Conservation (phyloP, 441 rosid genomes). For the Biscutella auriculata region DNA sequence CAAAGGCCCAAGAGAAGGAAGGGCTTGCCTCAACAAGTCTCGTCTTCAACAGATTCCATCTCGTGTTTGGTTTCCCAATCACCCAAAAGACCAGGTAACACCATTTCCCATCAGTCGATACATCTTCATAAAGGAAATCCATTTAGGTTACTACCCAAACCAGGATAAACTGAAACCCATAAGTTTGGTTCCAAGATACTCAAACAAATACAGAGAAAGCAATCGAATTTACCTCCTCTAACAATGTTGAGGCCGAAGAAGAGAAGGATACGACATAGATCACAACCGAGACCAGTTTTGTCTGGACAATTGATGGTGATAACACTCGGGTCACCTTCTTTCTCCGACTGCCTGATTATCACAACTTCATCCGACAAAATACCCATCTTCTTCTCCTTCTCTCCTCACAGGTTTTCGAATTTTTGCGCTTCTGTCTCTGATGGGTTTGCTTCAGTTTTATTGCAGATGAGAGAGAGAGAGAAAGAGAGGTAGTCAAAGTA, state of each 20-base stretch:
- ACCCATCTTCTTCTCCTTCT: constrained; percentile 38
- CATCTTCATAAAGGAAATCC: constrained; percentile 36
- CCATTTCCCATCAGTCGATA: constrained; percentile 96
- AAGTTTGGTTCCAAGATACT: background rate
- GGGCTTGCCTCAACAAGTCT: constrained; percentile 73
- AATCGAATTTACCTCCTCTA: constrained; percentile 71
- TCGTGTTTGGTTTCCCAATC: constrained; percentile 42
- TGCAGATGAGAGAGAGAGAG: background rate
- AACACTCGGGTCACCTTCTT: constrained; percentile 58
- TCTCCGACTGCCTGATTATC: constrained; percentile 55
- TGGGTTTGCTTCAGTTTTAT: background rate
- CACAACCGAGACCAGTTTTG: constrained; percentile 89
- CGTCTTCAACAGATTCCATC: constrained; percentile 76
- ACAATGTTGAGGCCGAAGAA: constrained; percentile 80
- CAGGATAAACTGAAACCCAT: background rate
- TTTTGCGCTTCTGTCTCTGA: background rate
- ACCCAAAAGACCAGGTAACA: constrained; percentile 91
- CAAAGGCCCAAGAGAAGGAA: constrained; percentile 65
- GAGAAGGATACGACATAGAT: constrained; percentile 80
- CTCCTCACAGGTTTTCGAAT: background rate
- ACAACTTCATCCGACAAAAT: constrained; percentile 69
- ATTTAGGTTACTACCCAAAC: background rate
- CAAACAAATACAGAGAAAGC: too few species aligned
- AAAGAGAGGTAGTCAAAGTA: constrained; percentile 8
- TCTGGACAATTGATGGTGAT: constrained; percentile 91